phyloP scores from a whole-genome alignment of 2,329 filamentous ascomycete genomes.

The Nothophaeocryptopus gaeumannii region DNA sequence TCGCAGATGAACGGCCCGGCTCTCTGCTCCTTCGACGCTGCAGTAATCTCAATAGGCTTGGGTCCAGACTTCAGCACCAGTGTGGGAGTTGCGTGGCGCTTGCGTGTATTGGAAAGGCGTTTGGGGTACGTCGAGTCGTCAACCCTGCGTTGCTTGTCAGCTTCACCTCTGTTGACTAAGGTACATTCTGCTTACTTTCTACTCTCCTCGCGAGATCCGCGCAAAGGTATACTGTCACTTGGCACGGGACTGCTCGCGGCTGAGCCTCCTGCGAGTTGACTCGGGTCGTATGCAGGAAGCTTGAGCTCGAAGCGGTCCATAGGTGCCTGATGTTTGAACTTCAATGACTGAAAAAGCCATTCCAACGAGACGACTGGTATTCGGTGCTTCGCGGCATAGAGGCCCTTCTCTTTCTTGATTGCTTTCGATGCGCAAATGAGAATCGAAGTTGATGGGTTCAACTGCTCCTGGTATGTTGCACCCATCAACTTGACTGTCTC shows the following conservation, averaged over 20 bases:
- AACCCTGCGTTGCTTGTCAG: conserved; percentile 17
- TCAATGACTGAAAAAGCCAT: conserved; percentile 84
- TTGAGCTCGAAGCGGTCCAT: conserved; percentile 40
- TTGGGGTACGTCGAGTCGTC: conserved; percentile 20
- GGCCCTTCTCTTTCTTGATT: conserved; percentile 69
- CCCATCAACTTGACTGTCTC: conserved; percentile 70
- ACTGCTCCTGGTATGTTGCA: conserved; percentile 73
- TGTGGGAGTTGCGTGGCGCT: conserved; percentile 30
- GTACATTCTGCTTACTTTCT: conserved; percentile 15
- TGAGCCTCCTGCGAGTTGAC: conserved; percentile 9
- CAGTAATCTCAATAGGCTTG: neutral
- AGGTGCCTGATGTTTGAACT: conserved; percentile 47
- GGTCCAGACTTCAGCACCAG: conserved; percentile 25
- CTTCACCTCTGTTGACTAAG: conserved; percentile 2
- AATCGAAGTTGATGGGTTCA: conserved; percentile 69
- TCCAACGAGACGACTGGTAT: conserved; percentile 77
- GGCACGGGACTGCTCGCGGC: conserved; percentile 18
- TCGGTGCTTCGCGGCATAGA: conserved; percentile 68
- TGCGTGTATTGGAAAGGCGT: conserved; percentile 33
- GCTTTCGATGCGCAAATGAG: conserved; percentile 61
- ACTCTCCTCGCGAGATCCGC: conserved; percentile 5
- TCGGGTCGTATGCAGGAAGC: conserved; percentile 22
- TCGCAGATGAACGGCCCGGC: conserved; percentile 30
- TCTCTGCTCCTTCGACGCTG: conserved; percentile 5
- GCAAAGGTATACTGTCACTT: conserved; percentile 4